These are phyloP conservation scores for Polytrichum commune DNA, from an alignment of 225 moss, liverwort and hornwort species.

Conservation along the genomic window DNA sequence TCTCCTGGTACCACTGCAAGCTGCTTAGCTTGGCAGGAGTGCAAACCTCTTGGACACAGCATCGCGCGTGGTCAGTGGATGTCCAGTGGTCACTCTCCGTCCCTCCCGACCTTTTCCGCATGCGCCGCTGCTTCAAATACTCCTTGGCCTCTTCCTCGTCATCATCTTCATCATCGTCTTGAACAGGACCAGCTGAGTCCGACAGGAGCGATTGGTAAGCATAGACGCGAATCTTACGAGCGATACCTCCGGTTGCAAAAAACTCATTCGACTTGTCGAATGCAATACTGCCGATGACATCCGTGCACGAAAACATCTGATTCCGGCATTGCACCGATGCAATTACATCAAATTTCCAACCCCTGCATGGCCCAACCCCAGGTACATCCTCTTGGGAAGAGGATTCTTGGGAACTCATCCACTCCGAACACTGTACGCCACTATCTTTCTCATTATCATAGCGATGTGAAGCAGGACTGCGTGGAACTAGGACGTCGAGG, in stretches of 20 bases:
- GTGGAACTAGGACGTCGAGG: no score
- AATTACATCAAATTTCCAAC: conserved; percentile 30
- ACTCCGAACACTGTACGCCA: no score
- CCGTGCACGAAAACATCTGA: conserved; percentile 46
- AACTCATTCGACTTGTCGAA: conserved; percentile 62
- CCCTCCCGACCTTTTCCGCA: conserved; percentile 22
- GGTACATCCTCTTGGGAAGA: neutral
- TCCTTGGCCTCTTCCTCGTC: conserved; percentile 24
- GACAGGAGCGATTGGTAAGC: conserved; percentile 38
- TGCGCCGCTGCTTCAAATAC: conserved; percentile 24
- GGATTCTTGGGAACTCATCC: no score
- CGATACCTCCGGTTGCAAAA: conserved; percentile 89
- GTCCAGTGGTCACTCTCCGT: neutral
- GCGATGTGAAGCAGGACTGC: no score
- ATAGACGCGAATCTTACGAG: conserved; percentile 81
- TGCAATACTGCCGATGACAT: conserved; percentile 78
- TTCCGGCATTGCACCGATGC: conserved; percentile 57
- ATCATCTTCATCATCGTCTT: conserved; percentile 39
- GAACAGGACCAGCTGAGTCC: conserved; percentile 20
- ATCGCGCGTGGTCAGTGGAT: conserved; percentile 47
- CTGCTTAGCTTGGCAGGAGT: conserved; percentile 91
- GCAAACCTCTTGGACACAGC: conserved; percentile 62
- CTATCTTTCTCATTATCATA: no score
- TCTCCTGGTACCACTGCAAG: conserved; percentile 74
- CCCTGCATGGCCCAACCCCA: neutral